These are phyloP conservation scores for Trichoderma sp. DNA, from an alignment of 2,329 filamentous ascomycete genomes.

Conservation along the genomic window DNA sequence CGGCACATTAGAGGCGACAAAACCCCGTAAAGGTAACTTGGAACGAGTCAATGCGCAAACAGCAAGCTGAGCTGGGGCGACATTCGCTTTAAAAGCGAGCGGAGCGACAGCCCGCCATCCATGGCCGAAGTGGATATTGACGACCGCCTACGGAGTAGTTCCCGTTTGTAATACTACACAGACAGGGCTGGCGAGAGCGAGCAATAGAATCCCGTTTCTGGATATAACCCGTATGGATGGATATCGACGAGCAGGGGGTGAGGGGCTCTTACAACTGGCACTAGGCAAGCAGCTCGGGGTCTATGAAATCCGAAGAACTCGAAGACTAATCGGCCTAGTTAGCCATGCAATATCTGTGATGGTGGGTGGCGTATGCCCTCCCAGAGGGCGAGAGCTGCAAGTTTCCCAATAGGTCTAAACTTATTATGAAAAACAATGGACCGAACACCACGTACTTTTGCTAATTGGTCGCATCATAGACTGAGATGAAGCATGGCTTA, in stretches of 20 bases:
- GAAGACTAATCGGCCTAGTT: not conserved
- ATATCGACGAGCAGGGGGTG: constrained; percentile 16
- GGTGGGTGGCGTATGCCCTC: constrained; percentile 5
- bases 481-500: constrained; percentile 5
- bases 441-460: not conserved
- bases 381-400: not conserved
- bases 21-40: not conserved
- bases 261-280: not conserved
- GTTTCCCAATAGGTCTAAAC: not conserved
- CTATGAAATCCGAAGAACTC: constrained; percentile 13
- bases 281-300: constrained; percentile 20
- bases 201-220: constrained; percentile 11
- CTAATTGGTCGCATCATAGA: constrained; percentile 7
- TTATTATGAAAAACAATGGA: not conserved
- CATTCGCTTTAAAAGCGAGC: constrained; percentile 17
- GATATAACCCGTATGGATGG: constrained; percentile 5
- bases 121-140: constrained; percentile 15
- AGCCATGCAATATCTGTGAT: not conserved
- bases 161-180: constrained; percentile 17
- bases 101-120: constrained; percentile 18
- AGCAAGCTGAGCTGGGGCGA: constrained; percentile 1
- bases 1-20: not conserved
- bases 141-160: constrained; percentile 13
- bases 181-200: constrained; percentile 1
- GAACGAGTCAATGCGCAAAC: constrained; percentile 2